Evolutionary conservation across 768 basidiomycete species (phyloP).

Genomic region (Tricholoma flavovirens): DNA sequence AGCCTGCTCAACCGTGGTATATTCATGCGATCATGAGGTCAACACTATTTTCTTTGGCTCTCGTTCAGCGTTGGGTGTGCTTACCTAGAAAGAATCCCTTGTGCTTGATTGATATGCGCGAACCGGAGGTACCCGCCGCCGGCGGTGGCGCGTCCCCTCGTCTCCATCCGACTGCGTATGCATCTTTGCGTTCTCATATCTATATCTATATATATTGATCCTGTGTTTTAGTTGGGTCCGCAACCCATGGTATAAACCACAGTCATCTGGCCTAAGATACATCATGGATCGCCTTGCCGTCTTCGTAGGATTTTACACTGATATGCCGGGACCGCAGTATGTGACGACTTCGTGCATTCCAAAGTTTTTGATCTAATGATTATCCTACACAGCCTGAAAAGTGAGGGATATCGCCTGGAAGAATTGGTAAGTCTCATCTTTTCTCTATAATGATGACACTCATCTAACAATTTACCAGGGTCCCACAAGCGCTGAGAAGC

Average conservation of each 20-base stretch:
- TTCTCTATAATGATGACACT: not conserved
- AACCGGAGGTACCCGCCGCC: slow-evolving; percentile 10
- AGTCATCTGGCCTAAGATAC: slow-evolving; percentile 23
- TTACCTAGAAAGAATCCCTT: slow-evolving; percentile 28
- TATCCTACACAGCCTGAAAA: slow-evolving; percentile 22
- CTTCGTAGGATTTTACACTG: slow-evolving; percentile 27
- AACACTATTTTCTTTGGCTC: slow-evolving; percentile 19
- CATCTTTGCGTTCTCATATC: not conserved
- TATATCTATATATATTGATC: not conserved
- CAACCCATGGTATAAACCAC: slow-evolving; percentile 44
- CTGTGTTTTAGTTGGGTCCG: slow-evolving; percentile 23
- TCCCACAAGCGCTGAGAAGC: slow-evolving; percentile 30
- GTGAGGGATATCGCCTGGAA: slow-evolving; percentile 37
- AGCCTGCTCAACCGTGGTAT: slow-evolving; percentile 30
- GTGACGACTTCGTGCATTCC: slow-evolving; percentile 5
- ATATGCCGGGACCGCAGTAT: slow-evolving; percentile 34
- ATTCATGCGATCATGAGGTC: slow-evolving; percentile 22
- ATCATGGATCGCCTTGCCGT: slow-evolving; percentile 28
- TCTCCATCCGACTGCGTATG: slow-evolving; percentile 31
- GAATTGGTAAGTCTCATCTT: slow-evolving; percentile 28
- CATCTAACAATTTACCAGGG: slow-evolving; percentile 21
- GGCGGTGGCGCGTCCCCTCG: slow-evolving; percentile 21
- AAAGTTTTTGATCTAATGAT: not conserved
- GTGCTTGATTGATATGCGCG: slow-evolving; percentile 18
- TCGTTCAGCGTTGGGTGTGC: slow-evolving; percentile 32